Evolutionary conservation across 1,139 yeast species (phyloP), one percentile per base, ranked within the genome.

Genomic region (Protomyces lactucae-debilis): DNA sequence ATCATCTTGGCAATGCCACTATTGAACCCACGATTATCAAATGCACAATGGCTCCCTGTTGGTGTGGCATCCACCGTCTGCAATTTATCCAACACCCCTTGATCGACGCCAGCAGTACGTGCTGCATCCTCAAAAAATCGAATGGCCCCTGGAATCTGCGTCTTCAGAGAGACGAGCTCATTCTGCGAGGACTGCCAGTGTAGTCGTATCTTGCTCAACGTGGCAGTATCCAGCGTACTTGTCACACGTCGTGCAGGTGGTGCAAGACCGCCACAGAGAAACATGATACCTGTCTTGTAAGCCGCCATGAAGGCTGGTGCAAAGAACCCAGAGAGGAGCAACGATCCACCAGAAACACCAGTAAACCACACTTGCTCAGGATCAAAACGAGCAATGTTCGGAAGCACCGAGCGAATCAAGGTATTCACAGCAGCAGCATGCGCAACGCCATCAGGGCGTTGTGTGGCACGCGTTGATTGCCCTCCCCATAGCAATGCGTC

Each of bases 61-160:
- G 61, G 61, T 10, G 61, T 57, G 32, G 61, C 61, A 16, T 57
- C 61, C n/a, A 37, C 61, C 14, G 61, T 57, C 55, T 57, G 61
- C 37, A 57, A 25, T 6, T 18, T n/a, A 12, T 39, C 48, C 28
- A 56, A 32, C 36, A 32, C 40, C 3, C 55, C 55, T 35, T 37
- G 51, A 32, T 35, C 37, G 32, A 57, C 23, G 40, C 61, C 61
- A 37, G 25, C 48, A 21, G 18, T 40, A 9, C 55, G 46, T n/a
- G 55, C 61, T 32, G 39, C 55, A 5, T 28, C 55, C 28, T 57
- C 61, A 39, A 51, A 57, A 55, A 23, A 57, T 18, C 52, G 55
- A 16, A 57, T 57, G 23, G 40, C 55, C 6, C 55, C 61, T 3
- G 61, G 61, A 3, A 57, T 57, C 3, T 48, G 46, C 14, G 56